A percentile compares a stretch with the other conserved stretches of the same genome.
phyloP scores from a whole-genome alignment of 371 early-diverging fungal species.

The Actinomortierella wolfii region DNA sequence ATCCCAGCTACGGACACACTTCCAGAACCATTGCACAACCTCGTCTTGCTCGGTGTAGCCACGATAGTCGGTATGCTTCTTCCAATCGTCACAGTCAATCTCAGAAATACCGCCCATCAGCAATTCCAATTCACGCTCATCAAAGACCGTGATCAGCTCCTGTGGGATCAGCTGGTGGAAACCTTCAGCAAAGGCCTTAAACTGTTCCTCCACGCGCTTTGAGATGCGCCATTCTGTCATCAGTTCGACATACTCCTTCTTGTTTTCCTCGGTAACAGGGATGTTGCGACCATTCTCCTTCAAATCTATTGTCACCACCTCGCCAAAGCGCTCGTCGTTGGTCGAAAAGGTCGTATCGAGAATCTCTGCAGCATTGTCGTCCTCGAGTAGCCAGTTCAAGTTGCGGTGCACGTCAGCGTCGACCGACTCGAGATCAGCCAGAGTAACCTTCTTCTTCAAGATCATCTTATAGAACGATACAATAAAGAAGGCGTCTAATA shows the following conservation, averaged over 20 bases:
- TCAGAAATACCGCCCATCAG: conserved; percentile 98
- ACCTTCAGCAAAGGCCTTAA: conserved; percentile 92
- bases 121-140: conserved; percentile 97
- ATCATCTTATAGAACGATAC: conserved; percentile 97
- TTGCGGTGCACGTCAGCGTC: conserved; percentile 94
- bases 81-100: conserved; percentile 99
- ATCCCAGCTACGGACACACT: conserved; percentile 87
- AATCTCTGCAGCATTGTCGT: conserved; percentile 81
- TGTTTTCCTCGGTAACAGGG: conserved; percentile 95
- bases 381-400: conserved; percentile 94
- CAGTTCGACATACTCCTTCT: conserved; percentile 93
- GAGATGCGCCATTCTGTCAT: conserved; percentile 85
- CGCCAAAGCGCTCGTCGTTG: conserved; percentile 95
- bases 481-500: conserved; percentile 96
- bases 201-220: conserved; percentile 92
- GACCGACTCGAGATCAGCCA: conserved; percentile 95
- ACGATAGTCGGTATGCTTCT: conserved; percentile 97
- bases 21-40: conserved; percentile 99
- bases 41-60: conserved; percentile 96
- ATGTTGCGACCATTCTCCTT: conserved; percentile 91
- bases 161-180: conserved; percentile 96
- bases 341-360: conserved; percentile 91
- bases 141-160: conserved; percentile 94
- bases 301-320: conserved; percentile 88
- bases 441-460: conserved; percentile 81